Base-by-base conservation (phyloP, 345 rosid species). In the Dimocarpus longan region DNA sequence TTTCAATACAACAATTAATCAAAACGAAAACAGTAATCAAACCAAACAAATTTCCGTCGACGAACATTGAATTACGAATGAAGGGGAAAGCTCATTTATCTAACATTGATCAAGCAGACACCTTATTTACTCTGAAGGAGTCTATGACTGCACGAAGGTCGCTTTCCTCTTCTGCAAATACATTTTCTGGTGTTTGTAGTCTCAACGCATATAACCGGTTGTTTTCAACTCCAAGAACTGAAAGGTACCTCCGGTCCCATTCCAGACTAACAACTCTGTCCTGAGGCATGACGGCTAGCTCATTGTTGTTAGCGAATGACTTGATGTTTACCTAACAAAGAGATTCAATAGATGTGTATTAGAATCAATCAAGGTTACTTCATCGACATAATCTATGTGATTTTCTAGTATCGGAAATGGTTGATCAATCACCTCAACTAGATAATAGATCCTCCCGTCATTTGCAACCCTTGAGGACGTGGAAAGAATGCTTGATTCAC, bases 181-280 rank as follows among this genome's bases (percentile, higher is more conserved):
- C 97, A 73, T 78, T 89, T 82, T 93, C 99, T 24, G 98, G 99
- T 68, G 99, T 90, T 67, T 96, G 99, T 4, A 96, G 65, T 87
- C 98, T 90, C 84, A 96, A 52, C 74, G 92, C 97, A 60, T 96
- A 95, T 18, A 96, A 84, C 72, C 85, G 81, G 66, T 83, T 93
- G 88, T 96, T 96, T 80, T 93, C 99, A 71, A 96, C 91, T 67
- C 93, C 93, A 19, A 96, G 91, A 75, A 92, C 97, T 1, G 99
- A 95, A 6, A 96, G 89, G 74, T 96, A 96, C 3, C 98, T 84
- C 43, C 99, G 76, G 73, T 96, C 76, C 98, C 99, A 93, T 87
- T 96, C 98, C 89, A 93, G 52, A 70, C 91, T 89, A 78, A 89
- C 89, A 12, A 89, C 88, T 88, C 99, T 82, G 66, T 92, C 98